Percentiles rank a stretch among this genome's conserved stretches.
Conservation (phyloP, 1,139 yeast species). For the Yamadazyma triangularis region DNA sequence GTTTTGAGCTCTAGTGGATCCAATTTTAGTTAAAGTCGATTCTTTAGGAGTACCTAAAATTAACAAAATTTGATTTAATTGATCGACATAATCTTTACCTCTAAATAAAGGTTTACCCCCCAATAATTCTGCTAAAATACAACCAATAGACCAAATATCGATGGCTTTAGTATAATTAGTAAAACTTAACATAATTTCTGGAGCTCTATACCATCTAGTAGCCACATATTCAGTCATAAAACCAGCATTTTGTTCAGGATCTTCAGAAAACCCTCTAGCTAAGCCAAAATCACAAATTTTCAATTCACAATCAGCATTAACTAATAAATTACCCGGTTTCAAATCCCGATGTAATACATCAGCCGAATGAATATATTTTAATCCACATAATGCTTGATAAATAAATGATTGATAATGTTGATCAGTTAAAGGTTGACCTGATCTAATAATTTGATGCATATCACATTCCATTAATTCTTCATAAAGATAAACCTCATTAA, state of each 20-base stretch:
- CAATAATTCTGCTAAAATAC: constrained; percentile 87
- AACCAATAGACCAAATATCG: constrained; percentile 96
- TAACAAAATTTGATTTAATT: constrained; percentile 79
- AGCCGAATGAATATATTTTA: constrained; percentile 86
- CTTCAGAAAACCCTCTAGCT: constrained; percentile 89
- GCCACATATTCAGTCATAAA: constrained; percentile 96
- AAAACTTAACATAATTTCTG: constrained; percentile 92
- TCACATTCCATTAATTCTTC: constrained; percentile 98
- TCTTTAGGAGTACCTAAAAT: constrained; percentile 90
- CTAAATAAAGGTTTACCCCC: constrained; percentile 92
- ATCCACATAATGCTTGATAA: constrained; percentile 88
- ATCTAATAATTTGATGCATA: constrained; percentile 92
- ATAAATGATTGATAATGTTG: constrained; percentile 91
- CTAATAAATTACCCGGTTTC: constrained; percentile 89
- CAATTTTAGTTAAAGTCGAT: constrained; percentile 75
- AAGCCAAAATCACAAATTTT: constrained; percentile 96
- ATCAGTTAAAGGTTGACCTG: constrained; percentile 91
- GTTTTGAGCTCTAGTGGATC: constrained; percentile 86
- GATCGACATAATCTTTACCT: constrained; percentile 95
- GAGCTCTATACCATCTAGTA: constrained; percentile 97
- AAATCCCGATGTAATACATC: constrained; percentile 92
- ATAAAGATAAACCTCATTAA: constrained; percentile 87
- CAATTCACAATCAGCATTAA: constrained; percentile 93
- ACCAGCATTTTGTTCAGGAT: constrained; percentile 86
- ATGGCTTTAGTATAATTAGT: constrained; percentile 94